Evolutionary conservation across 2,329 filamentous ascomycete species (phyloP), one percentile per base, ranked within the genome.

Genomic region (Neophaeococcomyces mojaviensis): DNA sequence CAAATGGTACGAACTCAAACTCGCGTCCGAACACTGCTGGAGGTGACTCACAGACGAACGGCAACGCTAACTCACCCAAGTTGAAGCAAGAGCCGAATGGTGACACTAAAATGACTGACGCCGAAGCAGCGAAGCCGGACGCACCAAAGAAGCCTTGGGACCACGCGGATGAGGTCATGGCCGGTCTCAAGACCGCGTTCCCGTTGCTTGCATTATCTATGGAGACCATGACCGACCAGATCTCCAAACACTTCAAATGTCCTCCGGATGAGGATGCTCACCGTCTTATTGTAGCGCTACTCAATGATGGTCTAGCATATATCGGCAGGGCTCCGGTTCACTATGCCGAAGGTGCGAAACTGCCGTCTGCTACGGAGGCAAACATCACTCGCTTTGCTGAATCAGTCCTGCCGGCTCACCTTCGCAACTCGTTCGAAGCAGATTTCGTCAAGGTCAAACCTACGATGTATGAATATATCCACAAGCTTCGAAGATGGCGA

Each of bases 201-300:
- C 92, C 92, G 19, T 76, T 99, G 15, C 77, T 99, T 57, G 92
- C 94, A 8, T 72, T 97, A 35, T 96, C 90, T 0, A 97, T 99
- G 92, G 92, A 99, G 69, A 95, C 90, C 0, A 98, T 97, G 88
- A 89, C 97, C 24, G 92, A 98, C 62, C 90, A 97, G 67, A 95
- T 98, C 49, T 86, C 92, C 65, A 97, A 97, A 73, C 85, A 97
- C 67, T 98, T 98, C 78, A 98, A 98, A 69, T 97, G 92, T 59
- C 90, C 90, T 12, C 90, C 90, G 0, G 92, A 99, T 59, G 92
- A 99, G 64, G 92, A 99, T 69, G 94, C 92, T 2, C 97, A 97
- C 66, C 79, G 92, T 40, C 75, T 99, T 13, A 98, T 98, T 55
- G 90, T 97, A n/a, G 94, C 92, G 2, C 72, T 99, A 9, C 78